These are phyloP conservation scores for Calonectria pauciramosa DNA, from an alignment of 2,329 filamentous ascomycete genomes.

Conservation along the genomic window DNA sequence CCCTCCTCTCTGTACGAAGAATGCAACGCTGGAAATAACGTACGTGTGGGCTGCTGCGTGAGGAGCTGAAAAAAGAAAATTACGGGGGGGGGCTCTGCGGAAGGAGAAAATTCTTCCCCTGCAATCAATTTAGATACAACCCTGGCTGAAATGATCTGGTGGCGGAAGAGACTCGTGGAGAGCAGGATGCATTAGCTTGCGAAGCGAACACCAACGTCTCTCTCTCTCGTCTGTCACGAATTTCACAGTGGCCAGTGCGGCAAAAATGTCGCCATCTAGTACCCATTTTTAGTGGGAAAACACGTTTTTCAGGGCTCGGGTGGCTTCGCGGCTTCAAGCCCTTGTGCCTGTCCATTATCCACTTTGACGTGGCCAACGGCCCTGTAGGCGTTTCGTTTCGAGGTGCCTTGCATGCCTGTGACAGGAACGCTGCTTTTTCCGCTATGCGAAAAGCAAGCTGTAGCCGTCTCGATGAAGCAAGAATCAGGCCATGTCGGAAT, in stretches of 20 bases:
- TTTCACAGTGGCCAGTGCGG: slow-evolving; percentile 5
- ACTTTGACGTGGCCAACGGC: neutral
- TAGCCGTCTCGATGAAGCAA: neutral
- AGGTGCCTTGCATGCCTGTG: neutral
- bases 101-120: neutral
- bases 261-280: neutral
- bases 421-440: slow-evolving; percentile 10
- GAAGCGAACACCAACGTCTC: neutral
- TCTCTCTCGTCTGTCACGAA: neutral
- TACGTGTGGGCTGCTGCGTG: neutral
- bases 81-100: neutral
- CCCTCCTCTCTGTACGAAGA: neutral
- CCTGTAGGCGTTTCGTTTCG: slow-evolving; percentile 5
- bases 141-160: neutral
- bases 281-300: neutral
- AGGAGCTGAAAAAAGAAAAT: neutral
- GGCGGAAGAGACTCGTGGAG: neutral
- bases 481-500: neutral
- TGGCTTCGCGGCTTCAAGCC: neutral
- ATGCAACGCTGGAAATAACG: neutral
- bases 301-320: neutral
- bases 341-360: neutral
- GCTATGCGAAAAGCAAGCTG: neutral
- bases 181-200: slow-evolving; percentile 4
- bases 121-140: slow-evolving; percentile 3